A percentile compares a stretch with the other conserved stretches of the same genome.
These are phyloP conservation scores for Oryza meyeriana DNA, from an alignment of 176 grass and related monocot genomes.

Conservation along the genomic window DNA sequence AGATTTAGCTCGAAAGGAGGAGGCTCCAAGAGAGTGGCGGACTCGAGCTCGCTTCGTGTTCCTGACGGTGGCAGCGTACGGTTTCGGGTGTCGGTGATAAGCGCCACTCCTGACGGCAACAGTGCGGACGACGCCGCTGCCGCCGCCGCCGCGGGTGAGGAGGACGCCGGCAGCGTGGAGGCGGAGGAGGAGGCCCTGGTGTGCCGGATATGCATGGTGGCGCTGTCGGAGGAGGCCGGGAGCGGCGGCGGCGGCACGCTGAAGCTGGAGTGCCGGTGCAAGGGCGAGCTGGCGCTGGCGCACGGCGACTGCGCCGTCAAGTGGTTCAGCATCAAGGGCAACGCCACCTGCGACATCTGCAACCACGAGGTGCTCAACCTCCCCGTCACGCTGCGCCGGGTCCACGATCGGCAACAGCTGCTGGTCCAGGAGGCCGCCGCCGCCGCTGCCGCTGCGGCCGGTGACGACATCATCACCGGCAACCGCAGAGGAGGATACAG, in stretches of 20 bases:
- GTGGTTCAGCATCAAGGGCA: slow-evolving; percentile 78
- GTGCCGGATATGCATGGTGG: slow-evolving; percentile 67
- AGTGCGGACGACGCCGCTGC: neutral
- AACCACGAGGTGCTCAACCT: slow-evolving; percentile 63
- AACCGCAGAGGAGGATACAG: neutral
- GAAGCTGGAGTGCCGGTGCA: slow-evolving; percentile 76
- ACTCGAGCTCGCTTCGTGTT: slow-evolving; percentile 26
- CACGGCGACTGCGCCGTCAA: slow-evolving; percentile 63
- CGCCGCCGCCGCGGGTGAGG: neutral
- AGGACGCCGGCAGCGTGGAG: slow-evolving; percentile 19
- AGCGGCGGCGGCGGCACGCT: slow-evolving; percentile 3
- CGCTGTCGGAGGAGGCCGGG: slow-evolving; percentile 28
- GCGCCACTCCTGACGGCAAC: neutral
- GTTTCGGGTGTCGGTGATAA: neutral
- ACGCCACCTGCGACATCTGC: slow-evolving; percentile 67
- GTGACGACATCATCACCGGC: neutral
- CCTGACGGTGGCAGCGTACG: neutral
- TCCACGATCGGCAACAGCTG: neutral
- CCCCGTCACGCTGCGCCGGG: slow-evolving; percentile 53
- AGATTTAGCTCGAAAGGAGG: neutral
- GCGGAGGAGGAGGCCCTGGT: slow-evolving; percentile 52
- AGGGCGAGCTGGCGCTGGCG: slow-evolving; percentile 62
- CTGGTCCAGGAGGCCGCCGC: neutral
- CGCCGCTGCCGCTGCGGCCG: neutral
- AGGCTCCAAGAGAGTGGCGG: slow-evolving; percentile 6